A percentile compares a stretch with the other conserved stretches of the same genome.
Evolutionary conservation across 352 stramenopile species (phyloP).

Genomic region (Aphanomyces astaci): DNA sequence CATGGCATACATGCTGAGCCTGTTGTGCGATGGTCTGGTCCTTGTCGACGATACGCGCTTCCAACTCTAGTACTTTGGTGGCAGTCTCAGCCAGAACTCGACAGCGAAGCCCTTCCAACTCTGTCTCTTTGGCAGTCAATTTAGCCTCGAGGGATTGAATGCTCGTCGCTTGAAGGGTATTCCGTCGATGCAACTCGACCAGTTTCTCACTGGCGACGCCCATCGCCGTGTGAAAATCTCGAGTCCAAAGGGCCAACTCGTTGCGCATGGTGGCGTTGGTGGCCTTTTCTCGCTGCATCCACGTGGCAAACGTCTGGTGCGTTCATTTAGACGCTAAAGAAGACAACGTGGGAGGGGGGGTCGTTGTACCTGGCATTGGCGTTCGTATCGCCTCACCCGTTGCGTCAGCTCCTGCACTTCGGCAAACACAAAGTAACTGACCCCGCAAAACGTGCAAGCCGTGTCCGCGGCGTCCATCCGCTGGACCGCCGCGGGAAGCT

Average conservation of each 20-base stretch:
- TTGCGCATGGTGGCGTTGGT: constrained; percentile 34
- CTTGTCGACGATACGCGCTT: not conserved
- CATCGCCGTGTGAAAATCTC: not conserved
- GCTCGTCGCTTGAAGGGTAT: not conserved
- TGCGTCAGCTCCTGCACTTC: constrained; percentile 70
- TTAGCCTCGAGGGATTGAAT: not conserved
- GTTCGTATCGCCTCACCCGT: constrained; percentile 63
- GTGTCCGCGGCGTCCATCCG: constrained; percentile 58
- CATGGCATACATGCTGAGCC: not conserved
- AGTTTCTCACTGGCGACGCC: not conserved
- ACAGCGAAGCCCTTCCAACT: not conserved
- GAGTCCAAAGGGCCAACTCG: constrained; percentile 26
- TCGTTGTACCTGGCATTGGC: constrained; percentile 44
- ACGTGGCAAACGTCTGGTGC: constrained; percentile 49
- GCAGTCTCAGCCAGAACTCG: not conserved
- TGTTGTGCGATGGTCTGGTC: not conserved
- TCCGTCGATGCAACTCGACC: constrained; percentile 30
- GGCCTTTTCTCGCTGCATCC: constrained; percentile 50
- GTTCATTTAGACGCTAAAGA: not conserved
- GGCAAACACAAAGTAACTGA: constrained; percentile 82
- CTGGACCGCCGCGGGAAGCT: constrained; percentile 59
- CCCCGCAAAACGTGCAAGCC: constrained; percentile 74
- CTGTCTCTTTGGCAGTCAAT: not conserved
- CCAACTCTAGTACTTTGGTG: not conserved
- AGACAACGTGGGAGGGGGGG: not conserved